Base-by-base conservation (phyloP, 2,329 filamentous ascomycete genomes). In the Talaromyces atroroseus region DNA sequence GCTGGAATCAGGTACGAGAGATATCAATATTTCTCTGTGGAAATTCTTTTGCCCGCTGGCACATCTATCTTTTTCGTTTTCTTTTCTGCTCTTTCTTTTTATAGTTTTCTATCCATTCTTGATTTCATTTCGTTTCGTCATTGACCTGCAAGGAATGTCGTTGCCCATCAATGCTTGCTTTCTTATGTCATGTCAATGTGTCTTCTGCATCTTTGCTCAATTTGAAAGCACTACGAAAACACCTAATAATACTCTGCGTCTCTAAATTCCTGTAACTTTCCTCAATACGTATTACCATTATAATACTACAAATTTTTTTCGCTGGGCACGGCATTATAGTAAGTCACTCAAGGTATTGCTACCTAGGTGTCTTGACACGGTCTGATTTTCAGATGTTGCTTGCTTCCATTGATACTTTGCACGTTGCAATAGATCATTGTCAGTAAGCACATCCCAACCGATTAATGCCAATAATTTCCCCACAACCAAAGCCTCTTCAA, bases 391-490 rank as follows among this genome's bases (percentile, higher is more conserved):
- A 29, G 26, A 29, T 10, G 36, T 40, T 6, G 16, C 36, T 40
- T 62, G 55, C 49, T 62, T 47, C 68, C 65, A 71, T 18, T 70
- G 65, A 10, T 40, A 54, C 47, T 59, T 62, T 3, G 64, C 64
- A 2, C 57, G 58, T 29, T 64, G 57, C 46, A 64, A 70, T 23
- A 69, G 32, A 1, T 14, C 45, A 14, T 66, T 57, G 10, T 68
- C 57, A 3, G 59, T 63, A n/a, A 66, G 4, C 61, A 71, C 66
- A 3, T 71, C 68, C 66, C 66, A 71, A 6, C 66, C 71, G 12
- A 65, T 66, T 54, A 68, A 63, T 0, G 76, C 77, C 68, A 81
- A 69, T 0, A 75, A 75, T 62, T 79, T 79, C 0, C 72, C 76
- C 36, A 74, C 74, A 42, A 71, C 67, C 2, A 80, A 61, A 0